Percentiles rank a stretch among this genome's conserved stretches.
Conservation (phyloP, 2,329 filamentous ascomycete genomes). For the Apiospora saccharicola region DNA sequence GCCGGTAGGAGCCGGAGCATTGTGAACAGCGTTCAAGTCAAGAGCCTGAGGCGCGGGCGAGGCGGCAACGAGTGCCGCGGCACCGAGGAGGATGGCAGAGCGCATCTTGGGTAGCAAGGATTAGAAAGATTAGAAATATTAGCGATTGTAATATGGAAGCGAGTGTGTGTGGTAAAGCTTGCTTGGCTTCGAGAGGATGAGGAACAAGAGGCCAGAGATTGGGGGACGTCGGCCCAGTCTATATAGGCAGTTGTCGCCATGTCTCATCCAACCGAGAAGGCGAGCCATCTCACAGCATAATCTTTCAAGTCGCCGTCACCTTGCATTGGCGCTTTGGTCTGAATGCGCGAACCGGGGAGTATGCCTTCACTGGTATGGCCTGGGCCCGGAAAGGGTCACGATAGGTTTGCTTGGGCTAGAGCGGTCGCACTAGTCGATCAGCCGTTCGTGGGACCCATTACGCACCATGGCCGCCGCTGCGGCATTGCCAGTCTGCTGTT, state of each 20-base stretch:
- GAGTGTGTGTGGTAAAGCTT: slow-evolving; percentile 7
- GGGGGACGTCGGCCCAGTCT: slow-evolving; percentile 1
- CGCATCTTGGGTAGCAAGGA: background rate
- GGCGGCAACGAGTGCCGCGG: slow-evolving; percentile 27
- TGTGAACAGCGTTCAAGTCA: slow-evolving; percentile 26
- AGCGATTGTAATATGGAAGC: slow-evolving; percentile 12
- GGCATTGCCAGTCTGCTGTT: background rate
- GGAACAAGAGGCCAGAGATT: background rate
- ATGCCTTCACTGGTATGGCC: background rate
- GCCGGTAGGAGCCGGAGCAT: slow-evolving; percentile 25
- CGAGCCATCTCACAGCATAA: background rate
- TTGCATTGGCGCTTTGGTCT: background rate
- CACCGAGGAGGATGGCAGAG: slow-evolving; percentile 24
- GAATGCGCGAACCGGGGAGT: too few species aligned
- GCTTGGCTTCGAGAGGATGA: slow-evolving; percentile 1
- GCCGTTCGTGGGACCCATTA: slow-evolving; percentile 8
- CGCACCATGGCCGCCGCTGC: background rate
- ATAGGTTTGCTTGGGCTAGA: background rate
- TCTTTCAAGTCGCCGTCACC: background rate
- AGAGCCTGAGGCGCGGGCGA: slow-evolving; percentile 24
- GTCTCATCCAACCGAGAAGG: background rate
- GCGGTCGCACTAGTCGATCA: background rate
- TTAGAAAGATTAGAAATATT: background rate
- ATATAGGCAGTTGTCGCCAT: slow-evolving; percentile 4
- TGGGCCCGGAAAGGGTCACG: background rate